Base-by-base conservation (phyloP, 2,329 filamentous ascomycete species). In the Simplicillium sp. region DNA sequence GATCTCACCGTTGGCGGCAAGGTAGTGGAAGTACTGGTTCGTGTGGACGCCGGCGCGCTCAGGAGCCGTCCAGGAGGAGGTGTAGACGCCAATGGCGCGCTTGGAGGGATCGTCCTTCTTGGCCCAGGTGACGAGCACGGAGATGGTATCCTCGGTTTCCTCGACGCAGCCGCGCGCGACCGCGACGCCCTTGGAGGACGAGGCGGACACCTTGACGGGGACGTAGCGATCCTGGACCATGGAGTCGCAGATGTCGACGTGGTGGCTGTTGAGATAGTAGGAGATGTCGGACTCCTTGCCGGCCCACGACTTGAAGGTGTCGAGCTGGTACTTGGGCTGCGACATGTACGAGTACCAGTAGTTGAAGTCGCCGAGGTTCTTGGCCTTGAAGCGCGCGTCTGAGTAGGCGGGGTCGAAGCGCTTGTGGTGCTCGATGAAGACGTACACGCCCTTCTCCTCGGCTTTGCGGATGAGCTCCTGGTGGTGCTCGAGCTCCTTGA, bases 271-370 rank as follows among this genome's bases (percentile, higher is more conserved):
- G 50, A 96, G 77, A 65, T 96, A 96, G 70, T 96, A 96, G 9
- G 83, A 89, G 54, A 96, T 96, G 61, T 96, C 90, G 25, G 83
- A 89, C 52, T 95, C 88, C 54, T 82, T 80, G 48, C 89, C 89
- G 0, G 89, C 89, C 88, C 88, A 95, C 3, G 87, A 84, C 64
- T 87, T 89, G 79, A 95, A 95, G 1, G 88, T 95, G 70, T 94
- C 85, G 37, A 95, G 76, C 66, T 94, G 88, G 38, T 75, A 87
- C 67, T 94, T 94, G 45, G 83, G 85, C 70, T 95, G 88, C 38
- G 81, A 87, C 88, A 95, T 94, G 75, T 96, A 96, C 53, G 78
- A 84, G 74, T 95, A 96, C 61, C 94, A 96, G 73, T 96, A 96
- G 71, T 94, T 95, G 78, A 96, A 96, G 65, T 95, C 87, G 48